Evolutionary conservation across 495 filamentous ascomycete species (phyloP).

Genomic region (Penicillium angulare): DNA sequence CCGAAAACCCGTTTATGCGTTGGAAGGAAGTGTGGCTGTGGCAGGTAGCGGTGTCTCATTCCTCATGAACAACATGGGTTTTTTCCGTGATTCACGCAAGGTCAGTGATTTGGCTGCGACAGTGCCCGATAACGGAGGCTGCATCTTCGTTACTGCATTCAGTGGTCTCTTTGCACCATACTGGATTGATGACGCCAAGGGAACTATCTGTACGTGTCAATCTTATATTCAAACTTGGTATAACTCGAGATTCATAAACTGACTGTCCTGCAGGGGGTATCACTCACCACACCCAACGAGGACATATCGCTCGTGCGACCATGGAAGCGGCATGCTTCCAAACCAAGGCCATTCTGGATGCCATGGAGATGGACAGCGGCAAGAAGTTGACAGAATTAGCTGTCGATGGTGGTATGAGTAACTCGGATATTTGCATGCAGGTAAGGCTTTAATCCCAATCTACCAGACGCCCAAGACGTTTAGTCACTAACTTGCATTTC

Average conservation of each 20-base stretch:
- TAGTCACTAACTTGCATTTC: slow-evolving; percentile 9
- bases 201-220: slow-evolving; percentile 71
- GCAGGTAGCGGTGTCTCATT: slow-evolving; percentile 90
- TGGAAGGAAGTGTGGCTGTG: slow-evolving; percentile 91
- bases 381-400: slow-evolving; percentile 74
- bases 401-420: slow-evolving; percentile 94
- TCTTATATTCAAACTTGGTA: neutral
- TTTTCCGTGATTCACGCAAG: slow-evolving; percentile 73
- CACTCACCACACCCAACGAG: slow-evolving; percentile 84
- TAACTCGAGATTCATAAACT: neutral
- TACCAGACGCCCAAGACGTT: neutral
- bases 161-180: slow-evolving; percentile 97
- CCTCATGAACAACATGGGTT: slow-evolving; percentile 84
- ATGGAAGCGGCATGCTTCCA: slow-evolving; percentile 95
- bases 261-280: slow-evolving; percentile 62
- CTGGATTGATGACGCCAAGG: slow-evolving; percentile 95
- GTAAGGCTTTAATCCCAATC: slow-evolving; percentile 35
- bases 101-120: slow-evolving; percentile 79
- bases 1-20: slow-evolving; percentile 76
- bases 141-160: slow-evolving; percentile 94
- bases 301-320: slow-evolving; percentile 90
- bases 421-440: slow-evolving; percentile 94
- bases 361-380: slow-evolving; percentile 89
- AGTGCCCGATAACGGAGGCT: slow-evolving; percentile 87
- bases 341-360: slow-evolving; percentile 90